A percentile compares a stretch with the other conserved stretches of the same genome.
Conservation (phyloP, 805 yeast genomes). For the Martiniozyma abietophila region DNA sequence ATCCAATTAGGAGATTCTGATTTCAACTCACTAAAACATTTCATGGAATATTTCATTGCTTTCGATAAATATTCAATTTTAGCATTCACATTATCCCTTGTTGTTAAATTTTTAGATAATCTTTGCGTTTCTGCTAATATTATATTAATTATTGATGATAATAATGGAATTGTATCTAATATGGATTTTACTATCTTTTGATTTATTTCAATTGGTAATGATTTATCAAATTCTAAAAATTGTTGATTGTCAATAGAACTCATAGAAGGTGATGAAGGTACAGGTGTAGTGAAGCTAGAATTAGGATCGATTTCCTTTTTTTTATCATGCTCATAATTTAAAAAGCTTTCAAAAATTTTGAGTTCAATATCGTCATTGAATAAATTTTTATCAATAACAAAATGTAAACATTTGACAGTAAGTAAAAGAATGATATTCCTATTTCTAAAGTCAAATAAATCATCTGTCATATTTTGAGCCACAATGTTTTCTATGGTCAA, state of each 20-base stretch:
- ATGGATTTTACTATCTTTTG: neutral
- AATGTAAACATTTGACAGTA: neutral
- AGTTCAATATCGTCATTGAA: neutral
- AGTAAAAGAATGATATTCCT: no score
- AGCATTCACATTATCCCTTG: constrained; percentile 14
- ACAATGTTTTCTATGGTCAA: neutral
- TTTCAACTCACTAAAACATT: neutral
- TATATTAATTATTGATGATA: constrained; percentile 20
- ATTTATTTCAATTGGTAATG: neutral
- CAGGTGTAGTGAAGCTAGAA: neutral
- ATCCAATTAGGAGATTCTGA: constrained; percentile 11
- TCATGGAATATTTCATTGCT: constrained; percentile 14
- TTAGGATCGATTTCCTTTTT: neutral
- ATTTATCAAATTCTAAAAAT: neutral
- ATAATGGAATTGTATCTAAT: constrained; percentile 15
- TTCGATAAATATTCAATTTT: constrained; percentile 15
- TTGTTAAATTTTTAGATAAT: constrained; percentile 8
- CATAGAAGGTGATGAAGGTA: neutral
- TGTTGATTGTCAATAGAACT: neutral
- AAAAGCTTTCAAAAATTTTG: neutral
- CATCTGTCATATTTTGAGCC: no score
- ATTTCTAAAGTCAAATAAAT: no score
- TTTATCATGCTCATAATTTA: no score
- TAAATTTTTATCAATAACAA: neutral
- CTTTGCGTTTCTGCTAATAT: constrained; percentile 15